Base-by-base conservation (phyloP, 257 asterid genomes). In the Nicotiana undulata region DNA sequence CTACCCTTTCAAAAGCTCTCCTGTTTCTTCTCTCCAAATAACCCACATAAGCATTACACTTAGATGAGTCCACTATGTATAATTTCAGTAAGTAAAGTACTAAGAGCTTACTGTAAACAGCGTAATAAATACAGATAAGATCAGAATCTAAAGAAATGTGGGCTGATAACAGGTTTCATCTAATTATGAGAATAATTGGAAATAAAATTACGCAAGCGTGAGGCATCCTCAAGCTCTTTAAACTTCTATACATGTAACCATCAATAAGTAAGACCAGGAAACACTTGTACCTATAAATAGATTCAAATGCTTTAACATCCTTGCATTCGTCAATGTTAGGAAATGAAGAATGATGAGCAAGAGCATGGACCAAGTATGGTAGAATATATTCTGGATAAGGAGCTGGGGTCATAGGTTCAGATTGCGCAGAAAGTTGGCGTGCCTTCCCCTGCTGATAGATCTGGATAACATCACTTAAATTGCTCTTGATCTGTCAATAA, bases 301-400 rank as follows among this genome's bases (percentile, higher is more conserved):
- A 88, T 87, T 94, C 98, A 86, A 83, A 94, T 63, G 87, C 76
- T 88, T 90, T 89, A 77, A 88, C 94, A 82, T 96, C 98, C 82
- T 85, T 94, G 92, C 93, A 90, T 70, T 94, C 98, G 44, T 90
- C 96, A 61, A 91, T 83, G 83, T 91, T 89, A 49, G 98, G 99
- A 85, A 94, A 96, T 31, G 89, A 87, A 49, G 93, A 90, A 89
- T 88, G 94, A 86, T 93, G 92, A 85, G 97, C 98, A 85, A 96
- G 92, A 68, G 95, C 92, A 89, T 96, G 99, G 87, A 96, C 95
- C 90, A 94, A 88, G 74, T 91, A 93, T 78, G 97, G 92, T 37
- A 96, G 93, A 82, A 94, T 84, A 85, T 86, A 85, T 86, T 96
- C 99, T 77, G 99, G 98, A 84, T 90, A 89, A 76, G 76, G 85